Percentiles rank a stretch among this genome's conserved stretches.
Evolutionary conservation across 2,329 filamentous ascomycete species (phyloP).

Genomic region (Hypoxylon sp.): DNA sequence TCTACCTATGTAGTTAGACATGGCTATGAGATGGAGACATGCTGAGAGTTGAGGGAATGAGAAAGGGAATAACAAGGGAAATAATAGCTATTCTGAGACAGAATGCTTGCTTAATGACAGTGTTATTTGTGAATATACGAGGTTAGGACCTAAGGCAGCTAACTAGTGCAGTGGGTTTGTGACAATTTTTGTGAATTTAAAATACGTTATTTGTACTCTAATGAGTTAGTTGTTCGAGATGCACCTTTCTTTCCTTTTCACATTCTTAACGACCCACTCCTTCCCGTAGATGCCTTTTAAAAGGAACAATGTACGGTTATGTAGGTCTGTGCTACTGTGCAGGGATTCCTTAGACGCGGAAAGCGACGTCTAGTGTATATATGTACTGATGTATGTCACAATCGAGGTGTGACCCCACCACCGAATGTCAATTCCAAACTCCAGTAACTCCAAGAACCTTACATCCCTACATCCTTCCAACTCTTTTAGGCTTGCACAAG

Average conservation of each 20-base stretch:
- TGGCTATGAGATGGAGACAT: conserved; percentile 4
- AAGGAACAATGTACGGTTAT: no score
- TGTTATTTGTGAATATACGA: conserved; percentile 3
- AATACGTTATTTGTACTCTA: no score
- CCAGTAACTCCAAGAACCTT: background rate
- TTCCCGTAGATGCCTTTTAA: background rate
- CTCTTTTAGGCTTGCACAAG: background rate
- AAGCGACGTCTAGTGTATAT: background rate
- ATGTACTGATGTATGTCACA: background rate
- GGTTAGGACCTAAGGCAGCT: no score
- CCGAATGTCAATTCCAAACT: background rate
- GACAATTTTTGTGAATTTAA: background rate
- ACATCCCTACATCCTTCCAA: background rate
- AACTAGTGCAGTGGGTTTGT: background rate
- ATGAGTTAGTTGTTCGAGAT: no score
- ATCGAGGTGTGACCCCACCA: conserved; percentile 2
- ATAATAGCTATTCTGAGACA: conserved; percentile 19
- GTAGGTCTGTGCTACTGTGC: no score
- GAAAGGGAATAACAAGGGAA: conserved; percentile 26
- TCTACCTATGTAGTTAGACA: conserved; percentile 7
- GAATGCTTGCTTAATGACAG: conserved; percentile 1
- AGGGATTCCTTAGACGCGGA: conserved; percentile 7
- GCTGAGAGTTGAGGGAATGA: conserved; percentile 8
- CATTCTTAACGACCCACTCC: background rate
- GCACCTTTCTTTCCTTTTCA: no score